These are phyloP conservation scores for Isabelozyma rhagii DNA, from an alignment of 805 yeast species.

Conservation along the genomic window DNA sequence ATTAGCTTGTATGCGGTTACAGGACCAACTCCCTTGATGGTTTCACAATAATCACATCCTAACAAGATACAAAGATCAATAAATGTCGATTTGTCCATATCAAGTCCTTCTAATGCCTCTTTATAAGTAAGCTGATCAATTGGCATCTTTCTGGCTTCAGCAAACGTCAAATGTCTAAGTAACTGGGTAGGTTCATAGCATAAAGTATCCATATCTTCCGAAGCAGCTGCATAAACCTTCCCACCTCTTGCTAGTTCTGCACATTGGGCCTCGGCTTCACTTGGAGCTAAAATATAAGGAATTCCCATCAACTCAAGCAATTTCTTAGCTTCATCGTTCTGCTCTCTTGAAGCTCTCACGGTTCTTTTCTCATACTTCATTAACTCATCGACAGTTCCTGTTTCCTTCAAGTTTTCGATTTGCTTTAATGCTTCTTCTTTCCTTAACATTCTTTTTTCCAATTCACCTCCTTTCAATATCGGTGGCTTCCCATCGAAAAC, in stretches of 20 bases:
- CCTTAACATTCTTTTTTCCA: constrained; percentile 76
- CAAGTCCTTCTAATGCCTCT: constrained; percentile 72
- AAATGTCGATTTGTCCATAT: constrained; percentile 68
- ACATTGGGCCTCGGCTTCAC: constrained; percentile 99
- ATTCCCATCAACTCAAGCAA: constrained; percentile 88
- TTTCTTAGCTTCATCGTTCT: constrained; percentile 89
- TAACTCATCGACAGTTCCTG: constrained; percentile 75
- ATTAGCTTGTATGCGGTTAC: constrained; percentile 88
- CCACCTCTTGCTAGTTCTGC: constrained; percentile 88
- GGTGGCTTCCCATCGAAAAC: constrained; percentile 99
- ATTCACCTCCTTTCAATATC: constrained; percentile 85
- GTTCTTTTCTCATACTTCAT: constrained; percentile 79
- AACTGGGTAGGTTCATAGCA: constrained; percentile 85
- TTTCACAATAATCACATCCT: constrained; percentile 97
- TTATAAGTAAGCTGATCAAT: constrained; percentile 75
- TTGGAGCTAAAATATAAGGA: constrained; percentile 90
- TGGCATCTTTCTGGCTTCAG: constrained; percentile 92
- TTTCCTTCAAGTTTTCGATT: constrained; percentile 71
- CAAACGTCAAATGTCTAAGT: constrained; percentile 85
- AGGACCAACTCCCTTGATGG: constrained; percentile 94
- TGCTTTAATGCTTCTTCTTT: constrained; percentile 81
- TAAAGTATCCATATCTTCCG: constrained; percentile 98
- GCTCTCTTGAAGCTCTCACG: constrained; percentile 84
- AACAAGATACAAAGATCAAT: constrained; percentile 88
- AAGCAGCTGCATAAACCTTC: constrained; percentile 94